Percentiles rank a stretch among this genome's conserved stretches.
phyloP scores from a whole-genome alignment of 176 grass and related monocot species.

The Eleusine coracana region DNA sequence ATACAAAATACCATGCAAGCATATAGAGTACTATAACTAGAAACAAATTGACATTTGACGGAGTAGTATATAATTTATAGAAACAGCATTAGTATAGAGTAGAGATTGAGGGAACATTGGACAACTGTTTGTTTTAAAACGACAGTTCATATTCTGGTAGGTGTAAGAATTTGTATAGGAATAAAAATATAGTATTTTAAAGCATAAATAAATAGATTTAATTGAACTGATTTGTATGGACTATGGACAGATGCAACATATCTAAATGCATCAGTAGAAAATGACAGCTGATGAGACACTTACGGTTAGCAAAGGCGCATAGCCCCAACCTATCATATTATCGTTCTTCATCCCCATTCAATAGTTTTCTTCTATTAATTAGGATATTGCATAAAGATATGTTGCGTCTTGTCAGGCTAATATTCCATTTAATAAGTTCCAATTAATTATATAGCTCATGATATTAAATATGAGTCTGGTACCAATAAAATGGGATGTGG shows the following conservation, averaged over 20 bases:
- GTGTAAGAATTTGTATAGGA: not conserved
- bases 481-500: slow-evolving; percentile 2
- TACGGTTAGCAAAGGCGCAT: not conserved
- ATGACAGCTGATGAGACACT: slow-evolving; percentile 22
- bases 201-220: not conserved
- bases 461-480: not conserved
- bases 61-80: no score
- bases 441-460: not conserved
- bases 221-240: not conserved
- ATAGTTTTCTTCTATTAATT: slow-evolving; percentile 3
- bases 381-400: slow-evolving; percentile 23
- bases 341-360: slow-evolving; percentile 4
- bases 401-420: slow-evolving; percentile 8
- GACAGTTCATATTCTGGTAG: not conserved
- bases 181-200: not conserved
- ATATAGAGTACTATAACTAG: no score
- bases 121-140: not conserved
- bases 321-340: not conserved
- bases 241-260: not conserved
- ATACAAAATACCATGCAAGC: no score
- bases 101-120: not conserved
- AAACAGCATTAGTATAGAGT: no score
- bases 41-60: no score
- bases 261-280: slow-evolving; percentile 17
- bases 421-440: slow-evolving; percentile 7